These are phyloP conservation scores for Mucor irregularis DNA, from an alignment of 371 early-diverging fungal species.

Conservation along the genomic window DNA sequence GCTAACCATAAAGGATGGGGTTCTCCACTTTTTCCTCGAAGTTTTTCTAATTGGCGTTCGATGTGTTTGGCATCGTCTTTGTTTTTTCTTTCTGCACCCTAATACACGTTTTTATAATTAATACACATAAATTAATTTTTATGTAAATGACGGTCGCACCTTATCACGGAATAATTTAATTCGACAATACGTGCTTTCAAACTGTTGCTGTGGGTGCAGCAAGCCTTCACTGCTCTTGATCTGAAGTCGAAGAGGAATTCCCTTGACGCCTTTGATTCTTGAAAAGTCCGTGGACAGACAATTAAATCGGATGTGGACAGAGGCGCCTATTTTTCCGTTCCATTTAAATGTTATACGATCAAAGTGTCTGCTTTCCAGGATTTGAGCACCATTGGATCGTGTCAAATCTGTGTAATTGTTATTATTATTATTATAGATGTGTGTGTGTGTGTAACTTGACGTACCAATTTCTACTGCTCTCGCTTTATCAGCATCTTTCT, in stretches of 20 bases:
- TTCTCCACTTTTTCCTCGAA: constrained; percentile 42
- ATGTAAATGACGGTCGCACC: too few relatives aligned
- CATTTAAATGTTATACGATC: constrained; percentile 53
- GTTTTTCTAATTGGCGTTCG: constrained; percentile 30
- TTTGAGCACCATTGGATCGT: constrained; percentile 22
- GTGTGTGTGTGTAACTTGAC: background rate
- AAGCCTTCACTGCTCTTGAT: constrained; percentile 30
- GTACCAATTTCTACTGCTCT: constrained; percentile 56
- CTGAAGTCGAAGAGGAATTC: constrained; percentile 54
- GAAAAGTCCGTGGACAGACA: constrained; percentile 61
- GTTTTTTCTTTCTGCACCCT: constrained; percentile 33
- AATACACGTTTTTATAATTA: background rate
- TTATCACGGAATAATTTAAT: constrained; percentile 61
- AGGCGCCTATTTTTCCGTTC: constrained; percentile 48
- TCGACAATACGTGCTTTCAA: constrained; percentile 46
- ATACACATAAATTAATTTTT: too few relatives aligned
- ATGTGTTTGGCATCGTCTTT: constrained; percentile 30
- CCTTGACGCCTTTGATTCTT: constrained; percentile 60
- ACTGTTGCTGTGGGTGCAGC: background rate
- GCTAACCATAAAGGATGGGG: constrained; percentile 47
- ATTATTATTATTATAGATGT: background rate
- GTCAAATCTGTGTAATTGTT: constrained; percentile 46
- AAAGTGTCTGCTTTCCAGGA: constrained; percentile 34
- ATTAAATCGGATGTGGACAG: constrained; percentile 50
- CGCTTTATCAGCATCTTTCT: constrained; percentile 45